These are phyloP conservation scores for Trypanosoma cruzi DNA, from an alignment of 208 protist genomes.

Conservation along the genomic window DNA sequence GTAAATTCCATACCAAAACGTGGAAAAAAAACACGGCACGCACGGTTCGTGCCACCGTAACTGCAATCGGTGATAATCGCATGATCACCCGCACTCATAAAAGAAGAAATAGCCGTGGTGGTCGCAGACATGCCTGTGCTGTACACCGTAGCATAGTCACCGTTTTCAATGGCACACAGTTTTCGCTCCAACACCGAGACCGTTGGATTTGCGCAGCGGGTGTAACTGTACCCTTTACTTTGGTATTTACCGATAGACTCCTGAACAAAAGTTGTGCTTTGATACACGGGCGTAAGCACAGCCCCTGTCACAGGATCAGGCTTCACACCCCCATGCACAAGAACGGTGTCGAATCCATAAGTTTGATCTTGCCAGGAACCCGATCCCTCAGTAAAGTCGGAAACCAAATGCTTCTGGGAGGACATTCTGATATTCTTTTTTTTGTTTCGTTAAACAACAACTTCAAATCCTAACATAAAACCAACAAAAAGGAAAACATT, in stretches of 20 bases:
- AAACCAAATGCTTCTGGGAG: conserved; percentile 72
- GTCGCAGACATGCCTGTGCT: conserved; percentile 91
- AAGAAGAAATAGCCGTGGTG: conserved; percentile 89
- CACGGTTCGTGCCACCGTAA: conserved; percentile 96
- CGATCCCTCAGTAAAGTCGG: conserved; percentile 57
- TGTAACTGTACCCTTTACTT: conserved; percentile 91
- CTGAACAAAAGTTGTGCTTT: conserved; percentile 91
- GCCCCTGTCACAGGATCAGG: conserved; percentile 89
- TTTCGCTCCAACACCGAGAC: conserved; percentile 88
- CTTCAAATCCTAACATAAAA: conserved; percentile 16
- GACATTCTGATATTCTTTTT: conserved; percentile 41
- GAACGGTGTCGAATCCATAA: conserved; percentile 83
- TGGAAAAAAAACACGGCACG: conserved; percentile 86
- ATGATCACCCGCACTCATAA: conserved; percentile 92
- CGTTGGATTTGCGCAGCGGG: conserved; percentile 95
- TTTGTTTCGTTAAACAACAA: conserved; percentile 14
- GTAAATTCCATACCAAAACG: conserved; percentile 91
- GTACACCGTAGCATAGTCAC: conserved; percentile 85
- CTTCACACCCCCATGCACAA: conserved; percentile 81
- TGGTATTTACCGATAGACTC: conserved; percentile 87
- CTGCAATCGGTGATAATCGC: conserved; percentile 94
- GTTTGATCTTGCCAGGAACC: conserved; percentile 68
- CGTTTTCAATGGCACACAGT: conserved; percentile 92
- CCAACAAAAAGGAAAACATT: conserved; percentile 7
- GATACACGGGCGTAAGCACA: conserved; percentile 89